Percentiles rank a stretch among this genome's conserved stretches.
Evolutionary conservation across 176 grass and related monocot species (phyloP).

Genomic region (Alloteropsis semialata): DNA sequence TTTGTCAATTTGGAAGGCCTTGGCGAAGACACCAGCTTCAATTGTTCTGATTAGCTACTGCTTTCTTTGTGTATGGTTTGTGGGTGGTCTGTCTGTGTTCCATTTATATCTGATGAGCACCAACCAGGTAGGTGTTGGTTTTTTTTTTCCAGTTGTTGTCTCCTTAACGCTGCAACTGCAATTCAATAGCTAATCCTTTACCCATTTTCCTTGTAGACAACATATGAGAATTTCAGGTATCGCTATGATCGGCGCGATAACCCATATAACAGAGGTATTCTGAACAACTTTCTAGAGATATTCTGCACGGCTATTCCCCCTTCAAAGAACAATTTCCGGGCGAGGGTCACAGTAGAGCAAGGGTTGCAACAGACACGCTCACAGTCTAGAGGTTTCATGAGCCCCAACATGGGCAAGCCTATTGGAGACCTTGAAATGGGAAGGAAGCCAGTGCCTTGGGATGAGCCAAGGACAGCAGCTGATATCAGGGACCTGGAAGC

Average conservation of each 20-base stretch:
- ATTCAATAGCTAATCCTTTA: slow-evolving; percentile 18
- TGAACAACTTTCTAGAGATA: slow-evolving; percentile 73
- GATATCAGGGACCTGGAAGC: slow-evolving; percentile 66
- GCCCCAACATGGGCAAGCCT: slow-evolving; percentile 76
- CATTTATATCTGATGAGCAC: slow-evolving; percentile 90
- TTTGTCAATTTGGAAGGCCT: slow-evolving; percentile 61
- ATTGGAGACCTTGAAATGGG: slow-evolving; percentile 76
- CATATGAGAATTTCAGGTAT: slow-evolving; percentile 95
- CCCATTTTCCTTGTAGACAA: slow-evolving; percentile 59
- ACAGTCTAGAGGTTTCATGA: slow-evolving; percentile 62
- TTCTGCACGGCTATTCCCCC: slow-evolving; percentile 73
- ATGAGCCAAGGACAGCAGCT: slow-evolving; percentile 59
- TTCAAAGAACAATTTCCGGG: slow-evolving; percentile 89
- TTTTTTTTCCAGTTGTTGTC: not conserved
- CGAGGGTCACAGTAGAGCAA: slow-evolving; percentile 47
- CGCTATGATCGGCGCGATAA: slow-evolving; percentile 76
- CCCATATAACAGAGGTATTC: slow-evolving; percentile 74
- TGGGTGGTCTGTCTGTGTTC: slow-evolving; percentile 88
- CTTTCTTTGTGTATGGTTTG: slow-evolving; percentile 95
- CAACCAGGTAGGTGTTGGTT: slow-evolving; percentile 62
- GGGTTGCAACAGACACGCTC: slow-evolving; percentile 47
- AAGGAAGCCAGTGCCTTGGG: slow-evolving; percentile 75
- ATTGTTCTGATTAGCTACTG: slow-evolving; percentile 83
- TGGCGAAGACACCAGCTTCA: slow-evolving; percentile 75
- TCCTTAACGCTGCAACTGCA: not conserved